Evolutionary conservation across 352 stramenopile genomes (phyloP).

Genomic region (Phytophthora melonis): DNA sequence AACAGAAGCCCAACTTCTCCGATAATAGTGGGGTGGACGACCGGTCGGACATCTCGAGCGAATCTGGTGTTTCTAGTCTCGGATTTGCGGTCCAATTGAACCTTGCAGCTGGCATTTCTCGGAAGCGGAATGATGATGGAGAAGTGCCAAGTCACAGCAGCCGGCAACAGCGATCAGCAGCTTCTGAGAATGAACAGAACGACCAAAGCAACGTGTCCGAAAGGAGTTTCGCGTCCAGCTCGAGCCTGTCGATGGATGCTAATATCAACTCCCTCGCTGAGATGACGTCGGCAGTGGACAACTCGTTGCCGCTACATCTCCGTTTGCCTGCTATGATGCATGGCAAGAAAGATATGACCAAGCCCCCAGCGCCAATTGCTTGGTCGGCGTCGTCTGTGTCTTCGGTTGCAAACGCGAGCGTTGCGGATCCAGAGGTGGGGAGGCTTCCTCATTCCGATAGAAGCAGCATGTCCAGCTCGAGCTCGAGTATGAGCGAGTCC

Average conservation of each 20-base stretch:
- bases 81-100: slow-evolving; percentile 58
- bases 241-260: slow-evolving; percentile 53
- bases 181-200: slow-evolving; percentile 11
- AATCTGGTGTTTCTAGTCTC: slow-evolving; percentile 56
- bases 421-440: slow-evolving; percentile 6
- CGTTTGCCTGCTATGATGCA: slow-evolving; percentile 47
- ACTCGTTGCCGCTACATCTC: slow-evolving; percentile 57
- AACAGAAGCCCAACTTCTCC: no score
- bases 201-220: slow-evolving; percentile 24
- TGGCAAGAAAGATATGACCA: slow-evolving; percentile 47
- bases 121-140: slow-evolving; percentile 19
- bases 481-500: slow-evolving; percentile 28
- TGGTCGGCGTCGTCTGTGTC: slow-evolving; percentile 42
- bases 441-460: not conserved
- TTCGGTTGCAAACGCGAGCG: slow-evolving; percentile 24
- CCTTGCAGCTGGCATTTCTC: slow-evolving; percentile 42
- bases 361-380: slow-evolving; percentile 45
- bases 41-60: slow-evolving; percentile 40
- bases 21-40: slow-evolving; percentile 1
- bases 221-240: slow-evolving; percentile 54
- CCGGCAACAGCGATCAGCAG: not conserved
- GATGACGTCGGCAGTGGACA: slow-evolving; percentile 52
- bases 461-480: slow-evolving; percentile 14
- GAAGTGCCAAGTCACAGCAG: not conserved
- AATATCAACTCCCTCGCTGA: slow-evolving; percentile 60